Evolutionary conservation across 1,284 basidiomycete species (phyloP).

Genomic region (Microbotryum intermedium): DNA sequence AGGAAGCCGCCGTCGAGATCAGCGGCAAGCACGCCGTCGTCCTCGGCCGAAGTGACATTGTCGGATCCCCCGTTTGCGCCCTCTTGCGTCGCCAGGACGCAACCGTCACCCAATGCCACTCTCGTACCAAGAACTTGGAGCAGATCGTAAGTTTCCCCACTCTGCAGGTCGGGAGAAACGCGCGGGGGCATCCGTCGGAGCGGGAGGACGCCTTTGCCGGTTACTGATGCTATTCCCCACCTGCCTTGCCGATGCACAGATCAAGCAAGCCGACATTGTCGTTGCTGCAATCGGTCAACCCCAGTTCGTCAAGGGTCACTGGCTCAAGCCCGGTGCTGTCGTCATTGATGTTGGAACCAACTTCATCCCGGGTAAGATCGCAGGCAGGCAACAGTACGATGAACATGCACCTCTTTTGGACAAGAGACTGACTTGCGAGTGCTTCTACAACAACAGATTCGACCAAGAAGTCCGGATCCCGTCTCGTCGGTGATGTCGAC

Average conservation of each 20-base stretch:
- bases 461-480: slow-evolving; percentile 88
- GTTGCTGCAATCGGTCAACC: slow-evolving; percentile 90
- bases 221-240: not conserved
- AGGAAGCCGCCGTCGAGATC: slow-evolving; percentile 67
- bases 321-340: slow-evolving; percentile 89
- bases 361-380: slow-evolving; percentile 66
- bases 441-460: slow-evolving; percentile 49
- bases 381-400: too few species aligned
- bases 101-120: slow-evolving; percentile 97
- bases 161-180: slow-evolving; percentile 4
- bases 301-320: slow-evolving; percentile 81
- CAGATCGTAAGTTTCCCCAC: slow-evolving; percentile 51
- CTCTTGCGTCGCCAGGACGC: slow-evolving; percentile 85
- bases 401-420: not conserved
- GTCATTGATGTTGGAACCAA: slow-evolving; percentile 98
- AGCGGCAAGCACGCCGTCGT: slow-evolving; percentile 78
- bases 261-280: slow-evolving; percentile 81
- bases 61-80: slow-evolving; percentile 87
- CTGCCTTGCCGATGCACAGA: slow-evolving; percentile 41
- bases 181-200: not conserved
- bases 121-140: slow-evolving; percentile 71
- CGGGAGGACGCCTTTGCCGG: not conserved
- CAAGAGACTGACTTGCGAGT: too few species aligned
- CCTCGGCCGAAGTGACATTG: slow-evolving; percentile 94
- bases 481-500: slow-evolving; percentile 93